phyloP scores from a whole-genome alignment of 2,329 filamentous ascomycete species.

The Xylaria sp. region DNA sequence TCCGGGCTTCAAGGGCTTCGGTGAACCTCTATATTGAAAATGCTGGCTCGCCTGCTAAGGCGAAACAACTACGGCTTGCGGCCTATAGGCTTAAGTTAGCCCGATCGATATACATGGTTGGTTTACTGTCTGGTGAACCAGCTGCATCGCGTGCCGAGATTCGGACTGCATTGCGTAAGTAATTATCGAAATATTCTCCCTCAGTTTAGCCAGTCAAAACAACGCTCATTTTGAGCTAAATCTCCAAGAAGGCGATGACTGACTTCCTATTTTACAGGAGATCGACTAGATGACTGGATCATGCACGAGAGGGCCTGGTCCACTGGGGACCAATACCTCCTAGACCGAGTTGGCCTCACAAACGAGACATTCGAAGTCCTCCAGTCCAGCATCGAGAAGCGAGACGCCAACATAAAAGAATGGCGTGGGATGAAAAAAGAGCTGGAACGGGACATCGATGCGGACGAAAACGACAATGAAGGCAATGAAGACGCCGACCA shows the following conservation, averaged over 20 bases:
- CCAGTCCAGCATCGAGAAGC: not conserved
- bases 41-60: not conserved
- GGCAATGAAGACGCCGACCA: not conserved
- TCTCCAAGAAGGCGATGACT: not conserved
- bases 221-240: not conserved
- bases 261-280: not conserved
- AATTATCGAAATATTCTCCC: not conserved
- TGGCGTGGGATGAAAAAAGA: not conserved
- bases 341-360: not conserved
- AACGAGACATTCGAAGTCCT: not conserved
- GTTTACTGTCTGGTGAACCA: constrained; percentile 1
- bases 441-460: not conserved
- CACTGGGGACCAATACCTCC: not conserved
- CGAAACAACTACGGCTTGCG: constrained; percentile 11
- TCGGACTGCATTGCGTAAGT: not conserved
- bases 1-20: not conserved
- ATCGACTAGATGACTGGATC: constrained; percentile 13
- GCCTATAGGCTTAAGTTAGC: constrained; percentile 14
- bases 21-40: not conserved
- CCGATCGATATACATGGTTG: constrained; percentile 10
- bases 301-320: constrained; percentile 18
- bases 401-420: constrained; percentile 4
- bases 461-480: not conserved
- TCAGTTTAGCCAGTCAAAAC: not conserved
- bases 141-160: not conserved